Evolutionary conservation across 2,329 filamentous ascomycete genomes (phyloP), one percentile per base, ranked within the genome.

Genomic region (Trichoderma sp.): DNA sequence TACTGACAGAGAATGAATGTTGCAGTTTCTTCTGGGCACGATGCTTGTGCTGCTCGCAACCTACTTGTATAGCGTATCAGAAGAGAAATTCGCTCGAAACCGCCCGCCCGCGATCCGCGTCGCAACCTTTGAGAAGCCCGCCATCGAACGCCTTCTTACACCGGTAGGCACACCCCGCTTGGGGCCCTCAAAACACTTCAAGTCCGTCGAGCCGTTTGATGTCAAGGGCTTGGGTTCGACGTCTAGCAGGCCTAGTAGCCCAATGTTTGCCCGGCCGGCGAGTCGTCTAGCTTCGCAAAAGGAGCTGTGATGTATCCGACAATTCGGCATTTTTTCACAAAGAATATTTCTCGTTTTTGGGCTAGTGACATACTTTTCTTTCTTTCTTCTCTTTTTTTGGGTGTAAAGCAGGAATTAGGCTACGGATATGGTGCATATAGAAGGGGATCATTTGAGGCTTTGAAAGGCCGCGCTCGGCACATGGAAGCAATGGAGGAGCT

Each of bases 1-100:
- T 21, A 18, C 36, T 53, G 18, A 64, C 47, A 6, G 21, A 4
- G 15, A n/a, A 34, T 21, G 43, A 34, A 58, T n/a, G 0, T 30
- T 64, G 2, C 67, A 98, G 95, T 97, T 97, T 80, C 78, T 97
- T 47, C 73, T 94, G 64, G 96, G 96, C 69, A 95, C 95, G 0
- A 85, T 86, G 12, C 84, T 96, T 63, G 95, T 98, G 9, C 83
- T 98, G 1, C 86, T 89, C 56, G 92, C 95, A 3, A 97, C 94
- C 2, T 98, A 94, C 80, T 86, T 98, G 18, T 98, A 97, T 84
- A 94, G 89, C 73, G 87, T 88, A 6, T 87, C 90, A 1, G 89
- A 94, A 74, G 84, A 86, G 24, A 85, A 88, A 70, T 73, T 76
- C 7, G 4, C 15, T 30, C 70, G 62, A 18, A 76, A 76, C 56